Base-by-base conservation (phyloP, 352 stramenopile species). In the Globisporangium irregulare region DNA sequence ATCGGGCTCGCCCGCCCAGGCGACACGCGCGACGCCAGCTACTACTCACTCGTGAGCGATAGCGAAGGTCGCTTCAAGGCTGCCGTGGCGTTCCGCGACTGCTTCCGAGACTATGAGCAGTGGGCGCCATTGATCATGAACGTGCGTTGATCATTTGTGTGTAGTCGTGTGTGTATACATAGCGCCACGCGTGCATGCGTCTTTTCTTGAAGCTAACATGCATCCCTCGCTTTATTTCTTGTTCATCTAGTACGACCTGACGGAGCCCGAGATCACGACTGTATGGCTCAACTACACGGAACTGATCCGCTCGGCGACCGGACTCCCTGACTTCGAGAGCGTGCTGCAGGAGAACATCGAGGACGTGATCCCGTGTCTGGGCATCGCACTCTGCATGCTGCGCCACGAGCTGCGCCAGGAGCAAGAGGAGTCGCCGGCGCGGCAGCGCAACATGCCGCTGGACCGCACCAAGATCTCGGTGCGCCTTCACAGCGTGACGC, bases 321-420 rank as follows among this genome's bases (percentile, higher is more conserved):
- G 73, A 4, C 72, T 85, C 9, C 66, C 75, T 14, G 78, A 90
- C 59, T 90, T 90, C 72, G 78, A 85, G 56, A 63, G 67, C 53
- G 79, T 81, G 4, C 50, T 90, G 48, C 83, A 79, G 5, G 79
- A 88, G 66, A 86, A 83, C 60, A 75, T 86, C 0, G 74, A 87
- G 27, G 78, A 87, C 12, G 81, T 90, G 34, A 73, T 92, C 24
- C 70, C 80, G 4, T 90, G 81, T 65, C 73, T 92, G 2, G 82
- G 84, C n/a, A 77, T 92, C 48, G 80, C 84, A 36, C 63, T 92
- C 14, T 92, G 84, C 69, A 82, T 92, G 78, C 64, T 86, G 9
- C 71, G 79, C 18, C 77, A 87, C 48, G 81, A 91, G 59, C 78
- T 85, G 60, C 79, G 81, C 0, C 70, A 85, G 48, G 83, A 81